These are phyloP conservation scores for Saccharomycopsis sp. DNA, from an alignment of 805 yeast species.

Conservation along the genomic window DNA sequence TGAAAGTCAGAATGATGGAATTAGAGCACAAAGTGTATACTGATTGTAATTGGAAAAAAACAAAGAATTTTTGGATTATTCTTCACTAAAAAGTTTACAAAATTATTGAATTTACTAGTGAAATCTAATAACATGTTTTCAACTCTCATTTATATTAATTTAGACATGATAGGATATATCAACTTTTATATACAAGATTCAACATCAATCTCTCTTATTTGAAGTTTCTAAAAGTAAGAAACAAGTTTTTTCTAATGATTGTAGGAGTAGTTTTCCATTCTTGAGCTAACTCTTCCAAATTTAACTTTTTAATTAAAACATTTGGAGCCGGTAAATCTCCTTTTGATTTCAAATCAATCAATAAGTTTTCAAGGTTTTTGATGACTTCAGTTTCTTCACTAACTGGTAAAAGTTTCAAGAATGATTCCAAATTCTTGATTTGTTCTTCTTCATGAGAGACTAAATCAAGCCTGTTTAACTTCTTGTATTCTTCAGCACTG, in stretches of 20 bases:
- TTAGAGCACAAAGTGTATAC: no score
- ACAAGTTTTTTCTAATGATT: neutral
- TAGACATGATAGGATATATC: no score
- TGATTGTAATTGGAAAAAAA: no score
- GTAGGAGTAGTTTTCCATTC: neutral
- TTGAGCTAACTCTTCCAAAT: neutral
- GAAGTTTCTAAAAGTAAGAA: no score
- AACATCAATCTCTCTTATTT: no score
- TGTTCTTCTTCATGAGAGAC: constrained; percentile 44
- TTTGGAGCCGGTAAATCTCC: neutral
- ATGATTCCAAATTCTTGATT: constrained; percentile 30
- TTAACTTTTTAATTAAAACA: neutral
- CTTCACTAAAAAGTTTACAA: no score
- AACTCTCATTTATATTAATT: no score
- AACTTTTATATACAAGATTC: no score
- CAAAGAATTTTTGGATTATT: no score
- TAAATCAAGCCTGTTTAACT: constrained; percentile 39
- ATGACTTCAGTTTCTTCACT: neutral
- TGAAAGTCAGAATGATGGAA: no score
- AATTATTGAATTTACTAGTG: no score
- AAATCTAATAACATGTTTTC: no score
- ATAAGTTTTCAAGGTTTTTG: neutral
- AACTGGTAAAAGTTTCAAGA: constrained; percentile 21
- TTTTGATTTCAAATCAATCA: neutral
- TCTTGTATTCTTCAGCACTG: constrained; percentile 36